A percentile compares a stretch with the other conserved stretches of the same genome.
phyloP scores from a whole-genome alignment of 495 filamentous ascomycete species.

The Annulohypoxylon bovei region DNA sequence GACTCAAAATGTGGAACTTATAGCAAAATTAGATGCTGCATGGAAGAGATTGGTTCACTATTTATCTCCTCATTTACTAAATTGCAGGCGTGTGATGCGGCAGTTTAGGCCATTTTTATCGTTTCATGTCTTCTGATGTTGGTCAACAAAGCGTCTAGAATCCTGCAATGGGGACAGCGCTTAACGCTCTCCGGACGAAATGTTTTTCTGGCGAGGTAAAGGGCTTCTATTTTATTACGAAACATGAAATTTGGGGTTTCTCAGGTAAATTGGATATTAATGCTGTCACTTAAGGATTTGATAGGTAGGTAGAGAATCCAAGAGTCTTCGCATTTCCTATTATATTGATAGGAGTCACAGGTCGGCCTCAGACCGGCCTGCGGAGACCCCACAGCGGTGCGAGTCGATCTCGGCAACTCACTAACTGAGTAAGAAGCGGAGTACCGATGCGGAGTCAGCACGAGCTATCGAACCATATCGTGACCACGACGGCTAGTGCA shows the following conservation, averaged over 20 bases:
- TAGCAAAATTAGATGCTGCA: background rate
- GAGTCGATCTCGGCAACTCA: constrained; percentile 24
- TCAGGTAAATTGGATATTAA: background rate
- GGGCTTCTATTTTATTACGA: background rate
- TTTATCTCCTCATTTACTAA: background rate
- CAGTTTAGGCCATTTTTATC: background rate
- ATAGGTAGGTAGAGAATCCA: background rate
- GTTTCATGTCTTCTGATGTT: background rate
- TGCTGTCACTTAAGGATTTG: background rate
- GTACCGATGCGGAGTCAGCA: constrained; percentile 33
- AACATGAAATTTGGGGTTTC: background rate
- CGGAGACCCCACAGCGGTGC: constrained; percentile 30
- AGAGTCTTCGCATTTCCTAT: constrained; percentile 5
- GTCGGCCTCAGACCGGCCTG: constrained; percentile 34
- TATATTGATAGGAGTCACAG: background rate
- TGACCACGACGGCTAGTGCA: constrained; percentile 1
- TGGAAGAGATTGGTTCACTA: background rate
- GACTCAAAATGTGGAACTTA: background rate
- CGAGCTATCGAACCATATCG: constrained; percentile 29
- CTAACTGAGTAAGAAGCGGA: constrained; percentile 23
- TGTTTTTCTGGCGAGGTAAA: background rate
- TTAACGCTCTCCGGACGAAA: background rate
- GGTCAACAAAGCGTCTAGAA: background rate
- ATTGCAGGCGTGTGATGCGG: background rate
- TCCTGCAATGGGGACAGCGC: background rate